Base-by-base conservation (phyloP, 331 rosid genomes). In the Quercus lobata region DNA sequence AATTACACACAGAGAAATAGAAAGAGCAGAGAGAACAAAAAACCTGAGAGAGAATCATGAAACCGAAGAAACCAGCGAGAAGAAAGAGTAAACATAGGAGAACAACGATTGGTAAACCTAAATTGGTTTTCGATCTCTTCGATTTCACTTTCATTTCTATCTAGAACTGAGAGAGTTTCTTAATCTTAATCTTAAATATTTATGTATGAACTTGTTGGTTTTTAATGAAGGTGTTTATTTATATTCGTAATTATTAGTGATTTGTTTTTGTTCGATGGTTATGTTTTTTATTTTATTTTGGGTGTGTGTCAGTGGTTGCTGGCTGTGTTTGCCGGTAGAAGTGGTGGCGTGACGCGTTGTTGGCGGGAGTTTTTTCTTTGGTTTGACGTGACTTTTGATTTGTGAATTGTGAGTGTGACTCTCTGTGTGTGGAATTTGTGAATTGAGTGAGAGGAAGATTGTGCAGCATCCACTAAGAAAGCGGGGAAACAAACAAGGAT, bases 31-130 rank as follows among this genome's bases (percentile, higher is more conserved):
- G 16, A 18, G 46, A 71, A 71, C 34, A 9, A 72, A n/a, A 70
- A 15, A 86, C 87, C 90, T 79, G 86, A 72, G 80, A 81, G 9
- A 84, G 56, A n/a, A 87, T 29, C 57, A 80, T 73, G 37, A 78
- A 78, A 41, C 79, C 25, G 37, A 76, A 78, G 24, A 75, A 73
- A 1, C 80, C 86, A 60, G 71, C 19, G 22, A 83, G 57, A 65
- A 81, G 79, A 52, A 81, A 87, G 53, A 87, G 18, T 19, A 24
- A 1, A 25, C 86, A 87, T n/a, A 84, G n/a, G 29, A 81, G 11
- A 55, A 75, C 52, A 11, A 78, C 56, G 49, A 70, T 17, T 24
- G 80, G 80, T 55, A 79, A 22, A 7, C 82, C 84, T 32, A 84
- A 76, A 49, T 84, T 84, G 52, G 74, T 25, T 61, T 25, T 78